These are phyloP conservation scores for Neofusicoccum sp. DNA, from an alignment of 2,329 filamentous ascomycete genomes.

Conservation along the genomic window DNA sequence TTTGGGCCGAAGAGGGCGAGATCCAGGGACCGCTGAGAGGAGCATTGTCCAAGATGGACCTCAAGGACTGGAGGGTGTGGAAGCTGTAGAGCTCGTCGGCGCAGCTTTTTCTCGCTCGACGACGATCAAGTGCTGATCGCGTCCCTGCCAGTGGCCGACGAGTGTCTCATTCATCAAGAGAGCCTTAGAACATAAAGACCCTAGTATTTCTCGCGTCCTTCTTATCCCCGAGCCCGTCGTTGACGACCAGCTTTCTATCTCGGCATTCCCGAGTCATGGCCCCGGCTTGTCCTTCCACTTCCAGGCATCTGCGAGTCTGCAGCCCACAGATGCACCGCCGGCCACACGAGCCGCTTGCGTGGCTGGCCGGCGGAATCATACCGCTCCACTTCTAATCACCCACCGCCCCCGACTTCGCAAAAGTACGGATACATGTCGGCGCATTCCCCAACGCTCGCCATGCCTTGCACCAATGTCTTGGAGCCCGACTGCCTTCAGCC, in stretches of 20 bases:
- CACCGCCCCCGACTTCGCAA: neutral
- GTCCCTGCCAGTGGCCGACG: neutral
- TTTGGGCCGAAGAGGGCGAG: slow-evolving; percentile 70
- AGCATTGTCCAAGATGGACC: slow-evolving; percentile 60
- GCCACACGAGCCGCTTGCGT: neutral
- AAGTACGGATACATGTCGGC: neutral
- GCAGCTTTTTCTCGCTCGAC: too few relatives aligned
- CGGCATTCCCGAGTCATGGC: slow-evolving; percentile 12
- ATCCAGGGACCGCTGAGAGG: slow-evolving; percentile 73
- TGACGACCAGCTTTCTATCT: neutral
- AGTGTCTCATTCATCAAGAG: neutral
- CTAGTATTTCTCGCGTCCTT: too few relatives aligned
- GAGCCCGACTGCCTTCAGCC: neutral
- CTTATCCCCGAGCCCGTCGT: neutral
- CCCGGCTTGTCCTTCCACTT: neutral
- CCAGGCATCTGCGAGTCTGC: neutral
- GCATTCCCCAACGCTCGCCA: neutral
- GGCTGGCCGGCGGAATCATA: neutral
- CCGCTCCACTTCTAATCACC: slow-evolving; percentile 3
- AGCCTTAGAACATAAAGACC: too few relatives aligned
- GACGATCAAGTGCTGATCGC: slow-evolving; percentile 11
- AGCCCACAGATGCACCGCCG: neutral
- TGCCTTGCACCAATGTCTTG: neutral
- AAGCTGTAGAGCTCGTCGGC: slow-evolving; percentile 47
- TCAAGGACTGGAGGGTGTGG: slow-evolving; percentile 57